Evolutionary conservation across 768 basidiomycete species (phyloP), one percentile per base, ranked within the genome.

Genomic region (Gloeopeniophorella convolvens): DNA sequence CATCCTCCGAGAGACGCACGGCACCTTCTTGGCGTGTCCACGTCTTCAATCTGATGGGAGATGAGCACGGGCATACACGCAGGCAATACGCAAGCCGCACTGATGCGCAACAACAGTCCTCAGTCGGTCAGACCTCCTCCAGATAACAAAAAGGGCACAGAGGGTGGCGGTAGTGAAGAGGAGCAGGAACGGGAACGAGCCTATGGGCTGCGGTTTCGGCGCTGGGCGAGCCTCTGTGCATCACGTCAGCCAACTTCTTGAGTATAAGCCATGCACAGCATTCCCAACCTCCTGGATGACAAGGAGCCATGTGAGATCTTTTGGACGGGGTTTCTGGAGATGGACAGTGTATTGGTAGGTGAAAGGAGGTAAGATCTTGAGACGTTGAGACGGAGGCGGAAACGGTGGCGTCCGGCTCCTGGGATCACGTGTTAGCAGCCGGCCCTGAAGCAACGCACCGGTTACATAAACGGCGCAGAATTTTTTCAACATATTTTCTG

Each of bases 1-100:
- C 81, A 55, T 85, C 83, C 60, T 77, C 74, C 44, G 81, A 83
- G 27, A 85, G 70, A 9, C 83, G 74, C 47, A 85, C 81, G 5
- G 63, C 70, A 7, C 83, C 83, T 52, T 79, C 77, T 13, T 66
- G 60, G 13, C 68, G 65, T 5, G 70, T 70, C 62, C 80, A 73
- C 11, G 76, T 75, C 57, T 80, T 81, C 42, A 85, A 63, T 57
- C 83, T 85, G 58, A 18, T 31, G 27, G 15, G 8, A 12, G 12
- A 3, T 10, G 18, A 23, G 13, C 4, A 5, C 1, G 9, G 9
- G 3, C 15, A 11, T 3, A 12, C 5, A 12, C 9, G 8, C n/a
- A 15, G 10, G 15, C 31, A 35, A 18, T 2, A 21, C 3, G 10
- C 5, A 9, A 69, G 73, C 51, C 50, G 77, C 80, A 58, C 57